Percentiles rank a stretch among this genome's conserved stretches.
phyloP scores from a whole-genome alignment of 1,284 basidiomycete genomes.

The Fomitiporia mediterranea region DNA sequence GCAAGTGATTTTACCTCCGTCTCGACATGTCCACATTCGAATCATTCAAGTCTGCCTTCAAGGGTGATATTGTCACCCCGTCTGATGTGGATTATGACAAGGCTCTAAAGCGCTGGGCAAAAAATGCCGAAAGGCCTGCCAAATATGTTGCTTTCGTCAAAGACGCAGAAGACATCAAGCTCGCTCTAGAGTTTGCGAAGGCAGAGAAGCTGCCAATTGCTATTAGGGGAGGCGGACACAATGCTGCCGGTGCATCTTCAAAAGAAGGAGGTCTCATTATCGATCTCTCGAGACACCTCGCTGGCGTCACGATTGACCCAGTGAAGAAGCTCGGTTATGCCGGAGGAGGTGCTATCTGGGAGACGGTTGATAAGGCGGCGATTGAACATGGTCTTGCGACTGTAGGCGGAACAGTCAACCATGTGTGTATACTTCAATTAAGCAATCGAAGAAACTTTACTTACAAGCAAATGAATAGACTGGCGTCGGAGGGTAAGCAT shows the following conservation, averaged over 20 bases:
- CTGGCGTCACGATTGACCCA: slow-evolving; percentile 39
- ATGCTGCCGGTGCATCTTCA: slow-evolving; percentile 44
- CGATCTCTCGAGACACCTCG: slow-evolving; percentile 47
- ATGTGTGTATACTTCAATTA: slow-evolving; percentile 34
- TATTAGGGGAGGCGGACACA: slow-evolving; percentile 46
- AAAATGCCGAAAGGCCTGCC: slow-evolving; percentile 25
- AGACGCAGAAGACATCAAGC: slow-evolving; percentile 24
- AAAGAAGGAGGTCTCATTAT: slow-evolving; percentile 50
- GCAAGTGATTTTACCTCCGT: not conserved
- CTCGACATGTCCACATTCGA: slow-evolving; percentile 16
- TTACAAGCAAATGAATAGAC: slow-evolving; percentile 39
- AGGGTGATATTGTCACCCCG: slow-evolving; percentile 25
- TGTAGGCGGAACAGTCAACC: slow-evolving; percentile 51
- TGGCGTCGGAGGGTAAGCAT: slow-evolving; percentile 48
- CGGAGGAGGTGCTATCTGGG: slow-evolving; percentile 51
- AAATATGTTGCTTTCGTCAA: slow-evolving; percentile 29
- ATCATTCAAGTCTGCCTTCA: slow-evolving; percentile 18
- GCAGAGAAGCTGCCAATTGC: slow-evolving; percentile 38
- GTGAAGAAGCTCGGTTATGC: slow-evolving; percentile 40
- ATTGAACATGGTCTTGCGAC: slow-evolving; percentile 46
- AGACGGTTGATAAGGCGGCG: slow-evolving; percentile 43
- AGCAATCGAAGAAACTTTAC: not conserved
- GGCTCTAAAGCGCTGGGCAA: slow-evolving; percentile 27
- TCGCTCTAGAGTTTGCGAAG: slow-evolving; percentile 39
- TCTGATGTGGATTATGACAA: slow-evolving; percentile 23